Conservation (phyloP, 352 stramenopile species). For the Phytophthora pluvialis region DNA sequence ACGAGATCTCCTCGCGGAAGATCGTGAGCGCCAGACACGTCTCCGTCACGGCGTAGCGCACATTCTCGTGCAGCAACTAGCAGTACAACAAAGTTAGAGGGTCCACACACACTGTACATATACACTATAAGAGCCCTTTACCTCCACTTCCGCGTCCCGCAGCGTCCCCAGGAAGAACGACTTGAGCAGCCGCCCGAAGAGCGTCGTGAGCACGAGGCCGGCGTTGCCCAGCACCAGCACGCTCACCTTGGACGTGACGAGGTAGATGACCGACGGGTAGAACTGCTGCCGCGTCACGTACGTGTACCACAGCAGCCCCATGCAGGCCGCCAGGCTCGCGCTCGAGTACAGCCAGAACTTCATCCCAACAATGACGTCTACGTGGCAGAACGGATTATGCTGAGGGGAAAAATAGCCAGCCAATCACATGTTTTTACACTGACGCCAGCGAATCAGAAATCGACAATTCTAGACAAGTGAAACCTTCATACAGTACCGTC, state of each 20-base stretch:
- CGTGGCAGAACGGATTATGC: slow-evolving; percentile 32
- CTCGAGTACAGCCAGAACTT: slow-evolving; percentile 92
- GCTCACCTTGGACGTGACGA: slow-evolving; percentile 97
- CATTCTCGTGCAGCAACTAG: slow-evolving; percentile 95
- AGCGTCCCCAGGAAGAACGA: slow-evolving; percentile 88
- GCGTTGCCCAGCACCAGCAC: slow-evolving; percentile 97
- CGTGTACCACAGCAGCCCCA: slow-evolving; percentile 92
- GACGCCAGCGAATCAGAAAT: not conserved
- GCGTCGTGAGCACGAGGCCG: slow-evolving; percentile 90
- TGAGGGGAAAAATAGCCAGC: slow-evolving; percentile 5
- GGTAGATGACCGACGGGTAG: slow-evolving; percentile 97
- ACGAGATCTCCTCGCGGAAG: slow-evolving; percentile 97
- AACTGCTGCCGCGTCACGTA: slow-evolving; percentile 96
- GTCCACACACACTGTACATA: slow-evolving; percentile 1
- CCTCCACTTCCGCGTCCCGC: slow-evolving; percentile 86
- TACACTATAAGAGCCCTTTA: slow-evolving; percentile 27
- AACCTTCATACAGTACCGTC: not conserved
- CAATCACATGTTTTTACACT: slow-evolving; percentile 26
- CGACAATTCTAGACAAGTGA: not conserved
- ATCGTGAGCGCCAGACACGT: slow-evolving; percentile 99
- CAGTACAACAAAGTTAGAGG: slow-evolving; percentile 4
- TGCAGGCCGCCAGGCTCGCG: slow-evolving; percentile 83
- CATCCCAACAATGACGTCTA: slow-evolving; percentile 41
- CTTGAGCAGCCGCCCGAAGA: slow-evolving; percentile 77
- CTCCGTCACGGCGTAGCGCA: slow-evolving; percentile 98